These are phyloP conservation scores for Fremontodendron californicum DNA, from an alignment of 345 rosid genomes.

Conservation along the genomic window DNA sequence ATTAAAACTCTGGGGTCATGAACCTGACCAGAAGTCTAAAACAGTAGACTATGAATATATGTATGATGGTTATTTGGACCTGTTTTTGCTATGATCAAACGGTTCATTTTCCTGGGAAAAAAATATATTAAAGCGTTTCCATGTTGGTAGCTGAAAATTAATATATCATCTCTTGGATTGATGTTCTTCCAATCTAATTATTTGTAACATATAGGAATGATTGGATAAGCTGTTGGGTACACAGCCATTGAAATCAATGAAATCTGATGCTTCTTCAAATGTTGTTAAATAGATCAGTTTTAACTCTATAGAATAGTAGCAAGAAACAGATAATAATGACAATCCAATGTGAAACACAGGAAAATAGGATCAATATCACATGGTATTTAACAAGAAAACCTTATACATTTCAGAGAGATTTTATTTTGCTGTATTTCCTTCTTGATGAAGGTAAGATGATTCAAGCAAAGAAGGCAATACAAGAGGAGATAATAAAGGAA, in stretches of 20 bases:
- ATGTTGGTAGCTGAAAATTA: background rate
- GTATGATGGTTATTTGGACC: background rate
- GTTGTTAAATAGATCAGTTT: background rate
- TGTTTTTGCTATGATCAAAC: background rate
- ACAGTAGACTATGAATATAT: too few relatives aligned
- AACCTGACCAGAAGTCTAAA: background rate
- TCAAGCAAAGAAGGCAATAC: constrained; percentile 45
- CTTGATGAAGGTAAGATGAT: constrained; percentile 20
- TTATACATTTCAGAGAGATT: background rate
- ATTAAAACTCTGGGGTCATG: too few relatives aligned
- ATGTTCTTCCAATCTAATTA: background rate
- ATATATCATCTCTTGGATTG: background rate
- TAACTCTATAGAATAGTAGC: background rate
- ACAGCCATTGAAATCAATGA: background rate
- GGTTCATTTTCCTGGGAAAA: background rate
- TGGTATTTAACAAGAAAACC: background rate
- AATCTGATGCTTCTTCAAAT: background rate
- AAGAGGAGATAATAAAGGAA: constrained; percentile 77
- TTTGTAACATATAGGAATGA: background rate
- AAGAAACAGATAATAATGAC: background rate
- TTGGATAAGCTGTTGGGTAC: background rate
- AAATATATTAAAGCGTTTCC: background rate
- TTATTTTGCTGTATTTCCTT: constrained; percentile 30
- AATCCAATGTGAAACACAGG: background rate
- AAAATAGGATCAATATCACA: background rate